Evolutionary conservation across 2,329 filamentous ascomycete genomes (phyloP), one percentile per base, ranked within the genome.

Genomic region (Juglanconis juglandina): DNA sequence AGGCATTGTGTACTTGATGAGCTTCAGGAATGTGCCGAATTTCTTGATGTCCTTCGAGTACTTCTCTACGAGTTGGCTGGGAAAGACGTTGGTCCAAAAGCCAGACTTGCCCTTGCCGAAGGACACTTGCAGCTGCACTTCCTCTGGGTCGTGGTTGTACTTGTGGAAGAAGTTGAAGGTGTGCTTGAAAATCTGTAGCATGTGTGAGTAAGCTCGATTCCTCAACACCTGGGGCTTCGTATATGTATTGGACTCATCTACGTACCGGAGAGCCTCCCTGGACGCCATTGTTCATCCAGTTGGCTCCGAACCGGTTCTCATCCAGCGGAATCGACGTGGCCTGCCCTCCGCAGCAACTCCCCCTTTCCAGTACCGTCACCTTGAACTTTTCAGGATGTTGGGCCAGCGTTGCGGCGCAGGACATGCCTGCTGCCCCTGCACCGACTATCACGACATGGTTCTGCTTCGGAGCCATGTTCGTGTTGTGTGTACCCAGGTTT

Each of bases 301-400:
- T 75, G 4, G 84, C 82, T 6, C 82, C 84, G 67, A 83, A 81
- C 62, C 79, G 81, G 42, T 79, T 67, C 64, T 84, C 79, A 64
- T 87, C 80, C 6, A 87, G 67, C 2, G 79, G 77, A 32, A 86
- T 86, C 2, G 83, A 85, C 58, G 81, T 86, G 0, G 84, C 84
- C 68, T 87, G 84, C 1, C 84, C 84, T 46, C 84, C 84, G 42
- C 85, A 84, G 49, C 86, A 82, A 51, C 81, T 73, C 10, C 80
- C 80, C 67, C 77, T 74, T 62, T 88, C 86, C 30, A 89, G 75
- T 13, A 91, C 67, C 0, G 86, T 89, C 11, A 90, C 79, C 48
- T 85, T 81, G 73, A 87, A 90, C 64, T 81, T 82, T 42, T 88
- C 81, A 0, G 83, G 83, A 64, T 90, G 86, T 52, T 88, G 81